phyloP scores from a whole-genome alignment of 2,329 filamentous ascomycete genomes.

The Penicillium sumatraense region DNA sequence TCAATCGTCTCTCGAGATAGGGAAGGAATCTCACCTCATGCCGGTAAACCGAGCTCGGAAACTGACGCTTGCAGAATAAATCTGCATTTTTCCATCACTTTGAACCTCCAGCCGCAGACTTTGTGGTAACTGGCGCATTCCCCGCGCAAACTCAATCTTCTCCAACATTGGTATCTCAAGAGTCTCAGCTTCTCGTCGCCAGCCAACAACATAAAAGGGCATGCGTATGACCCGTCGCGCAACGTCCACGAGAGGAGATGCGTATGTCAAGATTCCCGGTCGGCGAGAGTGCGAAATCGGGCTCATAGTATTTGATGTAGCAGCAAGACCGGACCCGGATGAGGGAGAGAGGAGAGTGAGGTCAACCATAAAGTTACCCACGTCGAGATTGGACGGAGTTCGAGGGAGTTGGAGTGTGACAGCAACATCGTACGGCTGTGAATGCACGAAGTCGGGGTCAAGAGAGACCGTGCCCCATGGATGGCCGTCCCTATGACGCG shows the following conservation, averaged over 20 bases:
- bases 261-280: constrained; percentile 79
- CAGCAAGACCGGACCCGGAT: constrained; percentile 36
- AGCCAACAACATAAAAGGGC: constrained; percentile 71
- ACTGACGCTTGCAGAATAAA: constrained; percentile 71
- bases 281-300: constrained; percentile 70
- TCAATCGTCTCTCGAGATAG: too few relatives aligned
- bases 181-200: constrained; percentile 65
- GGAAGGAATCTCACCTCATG: constrained; percentile 55
- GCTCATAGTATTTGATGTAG: constrained; percentile 34
- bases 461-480: constrained; percentile 60
- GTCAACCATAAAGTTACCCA: constrained; percentile 94
- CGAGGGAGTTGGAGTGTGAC: constrained; percentile 77
- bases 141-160: constrained; percentile 65
- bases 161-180: constrained; percentile 76
- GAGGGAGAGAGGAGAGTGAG: constrained; percentile 67
- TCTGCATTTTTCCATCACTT: constrained; percentile 70
- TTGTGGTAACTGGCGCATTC: constrained; percentile 57
- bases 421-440: constrained; percentile 83
- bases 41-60: constrained; percentile 78
- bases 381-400: constrained; percentile 73
- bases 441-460: constrained; percentile 62
- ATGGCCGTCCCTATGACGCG: constrained; percentile 41
- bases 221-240: constrained; percentile 67
- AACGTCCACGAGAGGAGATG: constrained; percentile 69
- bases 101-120: constrained; percentile 70